Conservation (phyloP, 2,329 filamentous ascomycete genomes). For the Sporothrix humicola region DNA sequence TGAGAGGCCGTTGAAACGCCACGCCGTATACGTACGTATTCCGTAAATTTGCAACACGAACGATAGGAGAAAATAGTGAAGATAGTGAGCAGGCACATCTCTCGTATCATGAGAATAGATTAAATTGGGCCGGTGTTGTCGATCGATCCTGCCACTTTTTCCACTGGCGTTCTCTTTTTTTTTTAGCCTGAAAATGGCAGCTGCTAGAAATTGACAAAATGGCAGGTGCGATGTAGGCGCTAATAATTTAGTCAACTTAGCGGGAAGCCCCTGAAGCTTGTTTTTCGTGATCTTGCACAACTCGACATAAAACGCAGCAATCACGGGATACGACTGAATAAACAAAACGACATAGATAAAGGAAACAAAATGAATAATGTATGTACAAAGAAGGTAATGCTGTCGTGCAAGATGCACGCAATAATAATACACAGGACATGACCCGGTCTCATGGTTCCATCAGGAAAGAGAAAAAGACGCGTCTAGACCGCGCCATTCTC, state of each 20-base stretch:
- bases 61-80: too few species aligned
- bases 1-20: not conserved
- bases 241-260: not conserved
- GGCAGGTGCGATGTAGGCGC: not conserved
- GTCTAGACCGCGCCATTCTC: not conserved
- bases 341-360: not conserved
- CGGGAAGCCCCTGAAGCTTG: conserved; percentile 8
- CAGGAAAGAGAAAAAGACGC: not conserved
- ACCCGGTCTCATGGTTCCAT: not conserved
- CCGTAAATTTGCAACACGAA: too few species aligned
- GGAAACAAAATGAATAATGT: not conserved
- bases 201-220: not conserved
- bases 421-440: conserved; percentile 13
- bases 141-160: conserved; percentile 13
- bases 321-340: too few species aligned
- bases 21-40: too few species aligned
- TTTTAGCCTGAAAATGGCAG: not conserved
- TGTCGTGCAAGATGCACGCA: not conserved
- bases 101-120: not conserved
- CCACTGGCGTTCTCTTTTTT: not conserved
- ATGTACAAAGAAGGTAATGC: conserved; percentile 11
- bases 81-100: not conserved
- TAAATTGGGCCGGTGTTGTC: not conserved
- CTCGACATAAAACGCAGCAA: not conserved
- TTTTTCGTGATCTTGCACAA: not conserved